phyloP scores from a whole-genome alignment of 1,139 yeast species.

The Kodamaea plutei region DNA sequence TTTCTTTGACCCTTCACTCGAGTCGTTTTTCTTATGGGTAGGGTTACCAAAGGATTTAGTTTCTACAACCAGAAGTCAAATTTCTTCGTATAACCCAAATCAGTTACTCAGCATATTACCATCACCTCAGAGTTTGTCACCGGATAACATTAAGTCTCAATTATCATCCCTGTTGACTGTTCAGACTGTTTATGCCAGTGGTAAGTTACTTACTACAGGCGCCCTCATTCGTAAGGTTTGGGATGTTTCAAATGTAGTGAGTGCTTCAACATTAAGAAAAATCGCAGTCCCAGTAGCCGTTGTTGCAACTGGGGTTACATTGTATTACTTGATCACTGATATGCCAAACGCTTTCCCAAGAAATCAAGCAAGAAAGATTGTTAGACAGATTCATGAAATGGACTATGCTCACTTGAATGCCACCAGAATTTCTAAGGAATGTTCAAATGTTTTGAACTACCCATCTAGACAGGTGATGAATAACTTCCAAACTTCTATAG shows the following conservation, averaged over 20 bases:
- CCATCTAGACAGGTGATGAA: slow-evolving; percentile 83
- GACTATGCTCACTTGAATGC: slow-evolving; percentile 82
- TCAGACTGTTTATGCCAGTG: slow-evolving; percentile 43
- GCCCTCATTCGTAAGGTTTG: slow-evolving; percentile 34
- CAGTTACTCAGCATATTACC: slow-evolving; percentile 33
- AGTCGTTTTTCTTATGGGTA: slow-evolving; percentile 46
- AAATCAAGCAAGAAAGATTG: slow-evolving; percentile 72
- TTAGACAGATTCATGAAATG: slow-evolving; percentile 52
- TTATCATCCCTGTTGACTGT: slow-evolving; percentile 39
- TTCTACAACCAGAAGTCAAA: slow-evolving; percentile 24
- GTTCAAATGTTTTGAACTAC: slow-evolving; percentile 71
- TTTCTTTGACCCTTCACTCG: slow-evolving; percentile 71
- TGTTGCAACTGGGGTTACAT: slow-evolving; percentile 53
- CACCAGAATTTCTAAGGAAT: slow-evolving; percentile 73
- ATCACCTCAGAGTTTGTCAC: slow-evolving; percentile 21
- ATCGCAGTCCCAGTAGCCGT: slow-evolving; percentile 45
- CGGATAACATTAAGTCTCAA: slow-evolving; percentile 24
- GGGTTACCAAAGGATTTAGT: slow-evolving; percentile 38
- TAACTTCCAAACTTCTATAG: slow-evolving; percentile 68
- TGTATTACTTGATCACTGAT: slow-evolving; percentile 68
- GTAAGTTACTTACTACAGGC: slow-evolving; percentile 41
- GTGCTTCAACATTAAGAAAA: slow-evolving; percentile 29
- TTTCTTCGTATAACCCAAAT: slow-evolving; percentile 34
- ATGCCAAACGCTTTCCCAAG: slow-evolving; percentile 87
- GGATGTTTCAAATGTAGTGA: slow-evolving; percentile 24